Evolutionary conservation across 2,329 filamentous ascomycete genomes (phyloP), one percentile per base, ranked within the genome.

Genomic region (Xylaria sp.): DNA sequence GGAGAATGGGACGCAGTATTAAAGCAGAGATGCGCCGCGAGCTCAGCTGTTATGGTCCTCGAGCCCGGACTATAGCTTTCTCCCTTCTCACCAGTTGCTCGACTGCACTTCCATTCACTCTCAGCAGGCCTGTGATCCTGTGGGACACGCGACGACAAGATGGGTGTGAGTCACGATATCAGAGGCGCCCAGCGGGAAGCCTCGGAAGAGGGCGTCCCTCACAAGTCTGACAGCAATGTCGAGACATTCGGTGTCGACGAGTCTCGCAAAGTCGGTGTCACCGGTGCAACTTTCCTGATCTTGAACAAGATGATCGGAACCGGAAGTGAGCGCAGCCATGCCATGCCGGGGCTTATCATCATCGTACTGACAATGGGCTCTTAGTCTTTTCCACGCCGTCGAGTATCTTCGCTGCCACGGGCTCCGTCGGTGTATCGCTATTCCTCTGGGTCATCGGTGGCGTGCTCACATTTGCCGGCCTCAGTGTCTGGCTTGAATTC

Each of bases 401-500:
- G 0, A 74, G 76, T 56, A 80, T 83, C 61, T 81, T 82, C 63
- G 75, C 75, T 2, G 76, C 78, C 0, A 82, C 80, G 0, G 79
- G 80, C 37, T 82, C 80, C 1, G 80, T 83, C 19, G 79, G 80
- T 11, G 69, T 77, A 2, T 72, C 72, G 30, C 62, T 79, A 52
- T 72, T 79, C 56, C 61, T 72, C 37, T 72, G 71, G 71, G 61
- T 73, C 13, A 63, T 71, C 9, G 77, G 78, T 16, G 79, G 78
- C 34, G 71, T 85, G 53, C 74, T 87, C 23, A 82, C 84, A 2
- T 83, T 83, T 65, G 79, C 77, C 63, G 84, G 84, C 19, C 75
- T 87, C 10, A 81, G 79, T 57, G 83, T 88, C 3, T 87, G 82
- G 69, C 78, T 87, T 53, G 85, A 87, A 66, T 86, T 86, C 65